A percentile compares a stretch with the other conserved stretches of the same genome.
Evolutionary conservation across 768 basidiomycete species (phyloP).

Genomic region (Lentinula edodes): DNA sequence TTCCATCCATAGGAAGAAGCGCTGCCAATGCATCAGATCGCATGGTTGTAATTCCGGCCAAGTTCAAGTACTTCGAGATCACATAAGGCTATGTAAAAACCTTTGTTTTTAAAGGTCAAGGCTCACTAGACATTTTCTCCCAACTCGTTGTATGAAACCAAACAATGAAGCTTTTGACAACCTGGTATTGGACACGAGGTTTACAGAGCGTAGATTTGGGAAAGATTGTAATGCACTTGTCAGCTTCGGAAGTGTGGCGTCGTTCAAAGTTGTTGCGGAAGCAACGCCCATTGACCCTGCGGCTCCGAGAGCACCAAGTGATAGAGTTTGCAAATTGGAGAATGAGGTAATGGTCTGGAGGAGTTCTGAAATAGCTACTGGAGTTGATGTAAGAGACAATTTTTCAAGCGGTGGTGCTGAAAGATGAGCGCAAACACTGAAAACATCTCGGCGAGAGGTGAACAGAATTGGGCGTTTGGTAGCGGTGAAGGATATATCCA

Average conservation of each 20-base stretch:
- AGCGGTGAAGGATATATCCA: constrained; percentile 64
- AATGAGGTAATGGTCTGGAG: constrained; percentile 31
- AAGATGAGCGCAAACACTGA: neutral
- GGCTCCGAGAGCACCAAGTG: constrained; percentile 55
- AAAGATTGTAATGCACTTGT: constrained; percentile 33
- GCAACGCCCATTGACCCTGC: constrained; percentile 38
- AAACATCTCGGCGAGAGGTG: constrained; percentile 6
- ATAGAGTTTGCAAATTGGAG: constrained; percentile 40
- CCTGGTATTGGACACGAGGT: constrained; percentile 59
- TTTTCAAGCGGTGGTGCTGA: constrained; percentile 40
- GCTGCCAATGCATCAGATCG: constrained; percentile 47
- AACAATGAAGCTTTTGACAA: constrained; percentile 36
- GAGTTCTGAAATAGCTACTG: constrained; percentile 34
- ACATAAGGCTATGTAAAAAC: neutral
- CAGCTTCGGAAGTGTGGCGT: constrained; percentile 38
- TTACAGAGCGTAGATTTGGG: constrained; percentile 43
- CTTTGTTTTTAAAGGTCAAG: neutral
- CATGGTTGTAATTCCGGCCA: constrained; percentile 47
- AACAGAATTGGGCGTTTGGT: constrained; percentile 32
- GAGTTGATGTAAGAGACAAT: constrained; percentile 57
- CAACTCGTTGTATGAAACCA: constrained; percentile 45
- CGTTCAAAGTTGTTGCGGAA: constrained; percentile 51
- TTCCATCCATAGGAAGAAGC: constrained; percentile 30
- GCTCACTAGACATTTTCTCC: constrained; percentile 52
- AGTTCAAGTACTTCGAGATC: constrained; percentile 44